Evolutionary conservation across 2,329 filamentous ascomycete species (phyloP), one percentile per base, ranked within the genome.

Genomic region (Rutstroemia sp.): DNA sequence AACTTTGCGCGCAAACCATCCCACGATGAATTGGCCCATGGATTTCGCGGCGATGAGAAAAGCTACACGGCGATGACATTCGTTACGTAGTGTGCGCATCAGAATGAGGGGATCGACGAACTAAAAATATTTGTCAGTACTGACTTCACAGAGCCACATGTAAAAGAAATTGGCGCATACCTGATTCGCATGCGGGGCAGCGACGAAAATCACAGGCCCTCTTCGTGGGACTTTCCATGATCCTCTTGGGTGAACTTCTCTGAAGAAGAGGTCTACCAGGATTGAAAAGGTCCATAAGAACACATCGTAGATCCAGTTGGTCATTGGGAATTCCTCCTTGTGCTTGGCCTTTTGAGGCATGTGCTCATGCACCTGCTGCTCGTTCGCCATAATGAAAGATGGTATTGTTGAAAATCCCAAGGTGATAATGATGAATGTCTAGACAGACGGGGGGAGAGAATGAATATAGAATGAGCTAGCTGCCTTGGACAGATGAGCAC

Each of bases 41-140:
- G 92, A 96, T 71, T 96, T 97, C 65, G 95, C 92, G 21, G 94
- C 94, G 60, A 96, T 94, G 50, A 99, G 82, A 68, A 95, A 92
- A 52, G 91, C 90, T 57, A 96, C 89, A 54, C 94, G 89, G 63
- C 94, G 88, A 63, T 87, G 85, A 54, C 91, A 87, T 75, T 96
- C 91, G 69, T 83, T 61, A 62, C 89, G 88, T 57, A 97, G 82
- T 14, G 91, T 90, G 62, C 92, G 87, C 82, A 96, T 95, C 52
- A 99, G 81, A 63, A 97, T 88, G 51, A 99, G 80, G 54, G 91
- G 92, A 68, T 99, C 94, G 69, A 97, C 92, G 65, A 99, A 99
- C 86, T 96, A 68, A 52, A 50, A 2, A 17, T 34, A 44, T 25
- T 6, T 6, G 36, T 48, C 46, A 40, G 57, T 59, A 27, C 30